Percentiles rank a stretch among this genome's conserved stretches.
These are phyloP conservation scores for Fraxinus cuspidata DNA, from an alignment of 257 asterid genomes.

Conservation along the genomic window DNA sequence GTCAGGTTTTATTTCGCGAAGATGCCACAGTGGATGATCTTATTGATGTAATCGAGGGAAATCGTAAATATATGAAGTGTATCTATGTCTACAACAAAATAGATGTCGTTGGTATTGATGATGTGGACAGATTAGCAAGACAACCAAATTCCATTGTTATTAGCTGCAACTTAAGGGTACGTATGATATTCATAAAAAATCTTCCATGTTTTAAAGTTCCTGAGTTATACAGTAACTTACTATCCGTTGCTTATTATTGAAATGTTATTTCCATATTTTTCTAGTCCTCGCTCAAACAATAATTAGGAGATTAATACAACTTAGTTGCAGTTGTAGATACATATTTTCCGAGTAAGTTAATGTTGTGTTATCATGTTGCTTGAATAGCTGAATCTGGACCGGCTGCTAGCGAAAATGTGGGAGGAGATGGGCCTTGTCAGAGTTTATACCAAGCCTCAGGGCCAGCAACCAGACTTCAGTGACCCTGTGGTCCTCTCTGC, in stretches of 20 bases:
- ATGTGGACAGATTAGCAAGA: constrained; percentile 90
- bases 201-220: not conserved
- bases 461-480: constrained; percentile 97
- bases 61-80: constrained; percentile 96
- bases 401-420: constrained; percentile 87
- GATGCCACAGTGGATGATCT: constrained; percentile 99
- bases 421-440: constrained; percentile 92
- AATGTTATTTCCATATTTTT: not conserved
- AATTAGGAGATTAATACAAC: not conserved
- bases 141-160: constrained; percentile 94
- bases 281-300: not conserved
- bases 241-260: not conserved
- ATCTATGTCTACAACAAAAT: constrained; percentile 96
- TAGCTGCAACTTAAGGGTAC: constrained; percentile 87
- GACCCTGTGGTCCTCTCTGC: constrained; percentile 97
- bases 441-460: constrained; percentile 96
- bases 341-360: constrained; percentile 18
- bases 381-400: constrained; percentile 81
- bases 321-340: constrained; percentile 9
- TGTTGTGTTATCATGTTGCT: constrained; percentile 22
- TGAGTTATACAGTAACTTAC: not conserved
- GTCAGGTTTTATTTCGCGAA: constrained; percentile 90
- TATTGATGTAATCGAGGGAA: constrained; percentile 97
- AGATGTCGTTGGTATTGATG: constrained; percentile 96
- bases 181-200: constrained; percentile 10